Percentiles rank a stretch among this genome's conserved stretches.
These are phyloP conservation scores for Fusarium paranaense DNA, from an alignment of 2,329 filamentous ascomycete genomes.

Conservation along the genomic window DNA sequence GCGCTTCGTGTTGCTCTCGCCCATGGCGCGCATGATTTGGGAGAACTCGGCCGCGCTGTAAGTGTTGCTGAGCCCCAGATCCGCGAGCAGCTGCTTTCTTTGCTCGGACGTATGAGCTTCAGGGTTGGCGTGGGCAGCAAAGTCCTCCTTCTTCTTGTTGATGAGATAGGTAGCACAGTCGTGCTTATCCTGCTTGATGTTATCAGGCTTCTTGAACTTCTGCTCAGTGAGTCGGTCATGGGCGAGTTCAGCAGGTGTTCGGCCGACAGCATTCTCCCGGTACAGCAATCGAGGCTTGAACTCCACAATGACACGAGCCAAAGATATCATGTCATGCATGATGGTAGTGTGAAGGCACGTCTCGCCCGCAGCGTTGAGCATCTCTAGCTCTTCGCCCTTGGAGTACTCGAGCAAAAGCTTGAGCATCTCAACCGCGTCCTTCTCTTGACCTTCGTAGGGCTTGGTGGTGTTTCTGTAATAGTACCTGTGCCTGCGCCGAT, in stretches of 20 bases:
- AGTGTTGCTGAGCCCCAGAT: slow-evolving; percentile 43
- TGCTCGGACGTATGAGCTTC: slow-evolving; percentile 31
- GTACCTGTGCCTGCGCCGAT: slow-evolving; percentile 5
- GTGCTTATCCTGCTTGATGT: slow-evolving; percentile 2
- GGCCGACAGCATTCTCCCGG: slow-evolving; percentile 81
- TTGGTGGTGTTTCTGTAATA: slow-evolving; percentile 10
- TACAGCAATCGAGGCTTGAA: slow-evolving; percentile 69
- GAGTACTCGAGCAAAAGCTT: slow-evolving; percentile 66
- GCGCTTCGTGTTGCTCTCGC: slow-evolving; percentile 30
- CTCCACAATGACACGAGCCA: slow-evolving; percentile 62
- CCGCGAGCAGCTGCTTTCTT: slow-evolving; percentile 32
- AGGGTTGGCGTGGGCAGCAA: slow-evolving; percentile 20
- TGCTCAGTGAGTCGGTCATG: slow-evolving; percentile 63
- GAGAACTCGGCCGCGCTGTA: slow-evolving; percentile 44
- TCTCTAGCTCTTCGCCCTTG: slow-evolving; percentile 64
- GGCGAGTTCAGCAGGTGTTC: slow-evolving; percentile 77
- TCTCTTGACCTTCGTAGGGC: slow-evolving; percentile 39
- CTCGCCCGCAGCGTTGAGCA: slow-evolving; percentile 74
- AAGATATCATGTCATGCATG: slow-evolving; percentile 48
- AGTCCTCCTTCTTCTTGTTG: slow-evolving; percentile 17
- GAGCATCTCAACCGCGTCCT: slow-evolving; percentile 56
- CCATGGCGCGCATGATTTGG: slow-evolving; percentile 44
- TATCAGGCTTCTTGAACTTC: slow-evolving; percentile 46
- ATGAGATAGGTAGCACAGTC: background rate
- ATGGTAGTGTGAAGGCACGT: slow-evolving; percentile 72